phyloP scores from a whole-genome alignment of 2,329 filamentous ascomycete genomes.

The Xylariomycetidae sp. region DNA sequence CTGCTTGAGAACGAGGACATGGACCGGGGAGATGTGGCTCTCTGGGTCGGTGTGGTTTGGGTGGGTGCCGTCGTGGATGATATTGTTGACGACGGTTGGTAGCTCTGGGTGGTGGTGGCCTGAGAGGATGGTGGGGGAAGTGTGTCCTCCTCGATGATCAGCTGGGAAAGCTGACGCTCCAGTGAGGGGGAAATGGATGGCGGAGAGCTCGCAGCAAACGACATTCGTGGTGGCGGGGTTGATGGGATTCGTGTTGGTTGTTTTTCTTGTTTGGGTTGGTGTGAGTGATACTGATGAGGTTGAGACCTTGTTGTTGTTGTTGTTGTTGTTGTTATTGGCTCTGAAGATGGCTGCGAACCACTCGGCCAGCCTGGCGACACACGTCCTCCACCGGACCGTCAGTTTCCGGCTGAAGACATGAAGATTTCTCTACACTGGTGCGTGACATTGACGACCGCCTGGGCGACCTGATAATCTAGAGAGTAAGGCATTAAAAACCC shows the following conservation, averaged over 20 bases:
- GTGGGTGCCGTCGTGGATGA: constrained; percentile 2
- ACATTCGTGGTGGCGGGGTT: constrained; percentile 4
- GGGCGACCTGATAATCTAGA: constrained; percentile 69
- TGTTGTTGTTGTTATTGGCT: constrained; percentile 4
- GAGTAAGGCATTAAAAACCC: not conserved
- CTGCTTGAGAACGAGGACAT: not conserved
- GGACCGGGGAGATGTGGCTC: constrained; percentile 1
- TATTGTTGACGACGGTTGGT: constrained; percentile 9
- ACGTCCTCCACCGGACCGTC: constrained; percentile 27
- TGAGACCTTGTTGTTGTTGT: constrained; percentile 9
- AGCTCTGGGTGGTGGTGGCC: constrained; percentile 7
- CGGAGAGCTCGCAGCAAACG: constrained; percentile 5
- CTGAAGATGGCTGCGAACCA: constrained; percentile 17
- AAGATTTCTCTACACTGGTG: constrained; percentile 81
- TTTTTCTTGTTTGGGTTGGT: constrained; percentile 6
- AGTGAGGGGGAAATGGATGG: no score
- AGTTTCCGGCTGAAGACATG: constrained; percentile 48
- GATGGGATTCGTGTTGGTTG: constrained; percentile 4
- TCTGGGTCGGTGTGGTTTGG: constrained; percentile 3
- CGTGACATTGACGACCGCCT: constrained; percentile 79
- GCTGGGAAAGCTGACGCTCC: constrained; percentile 6
- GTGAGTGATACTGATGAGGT: constrained; percentile 3
- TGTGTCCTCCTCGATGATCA: constrained; percentile 4
- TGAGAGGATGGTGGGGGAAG: constrained; percentile 10
- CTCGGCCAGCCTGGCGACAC: constrained; percentile 37